Conservation (phyloP, 371 early-diverging fungal genomes). For the Mortierella sp. region DNA sequence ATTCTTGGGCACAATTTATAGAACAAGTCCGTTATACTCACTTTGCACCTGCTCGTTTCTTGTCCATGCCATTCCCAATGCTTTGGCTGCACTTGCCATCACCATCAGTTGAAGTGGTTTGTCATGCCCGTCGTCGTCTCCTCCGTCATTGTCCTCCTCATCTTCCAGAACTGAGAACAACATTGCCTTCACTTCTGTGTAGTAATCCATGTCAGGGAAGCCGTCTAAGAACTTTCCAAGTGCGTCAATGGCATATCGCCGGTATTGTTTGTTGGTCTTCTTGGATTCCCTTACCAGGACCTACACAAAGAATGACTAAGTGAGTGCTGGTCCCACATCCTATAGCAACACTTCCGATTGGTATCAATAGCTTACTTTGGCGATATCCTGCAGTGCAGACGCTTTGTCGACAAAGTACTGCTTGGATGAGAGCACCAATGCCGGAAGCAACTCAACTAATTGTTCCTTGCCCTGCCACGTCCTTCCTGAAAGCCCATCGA, state of each 20-base stretch:
- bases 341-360: not conserved
- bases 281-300: constrained; percentile 77
- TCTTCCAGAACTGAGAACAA: constrained; percentile 62
- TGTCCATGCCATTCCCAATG: constrained; percentile 70
- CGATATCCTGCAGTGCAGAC: constrained; percentile 58
- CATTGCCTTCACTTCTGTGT: constrained; percentile 65
- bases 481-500: constrained; percentile 75
- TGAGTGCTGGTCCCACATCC: not conserved
- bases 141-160: constrained; percentile 61
- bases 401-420: constrained; percentile 57
- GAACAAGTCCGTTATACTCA: too few relatives aligned
- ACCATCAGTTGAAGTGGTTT: constrained; percentile 73
- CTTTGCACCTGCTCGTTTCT: constrained; percentile 59
- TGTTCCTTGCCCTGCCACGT: constrained; percentile 92
- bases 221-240: constrained; percentile 69
- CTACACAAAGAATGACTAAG: constrained; percentile 18
- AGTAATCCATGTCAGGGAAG: constrained; percentile 64
- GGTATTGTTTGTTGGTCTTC: constrained; percentile 75
- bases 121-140: constrained; percentile 76
- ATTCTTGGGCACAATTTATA: too few relatives aligned
- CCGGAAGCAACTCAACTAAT: constrained; percentile 78
- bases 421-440: constrained; percentile 67
- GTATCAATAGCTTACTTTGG: constrained; percentile 53
- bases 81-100: constrained; percentile 77
- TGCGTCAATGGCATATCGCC: constrained; percentile 74